phyloP scores from a whole-genome alignment of 345 rosid species.

The Moringa oleifera region DNA sequence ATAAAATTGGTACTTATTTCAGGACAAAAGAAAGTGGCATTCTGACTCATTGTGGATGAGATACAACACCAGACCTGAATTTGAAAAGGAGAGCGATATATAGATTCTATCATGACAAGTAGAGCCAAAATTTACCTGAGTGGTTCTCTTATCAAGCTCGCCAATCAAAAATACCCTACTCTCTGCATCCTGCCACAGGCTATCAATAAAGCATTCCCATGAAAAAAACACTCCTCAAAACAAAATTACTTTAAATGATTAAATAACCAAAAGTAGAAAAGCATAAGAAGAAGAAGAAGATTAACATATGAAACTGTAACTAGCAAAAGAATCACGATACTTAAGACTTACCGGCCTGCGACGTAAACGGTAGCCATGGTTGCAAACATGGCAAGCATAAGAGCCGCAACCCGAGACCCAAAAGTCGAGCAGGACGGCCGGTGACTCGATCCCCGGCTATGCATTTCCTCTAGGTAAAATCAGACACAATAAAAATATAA shows the following conservation, averaged over 20 bases:
- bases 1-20: neutral
- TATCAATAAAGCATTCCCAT: conserved; percentile 13
- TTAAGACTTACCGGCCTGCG: conserved; percentile 10
- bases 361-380: conserved; percentile 28
- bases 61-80: neutral
- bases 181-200: conserved; percentile 55
- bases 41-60: neutral
- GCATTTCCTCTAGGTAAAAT: neutral
- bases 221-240: neutral
- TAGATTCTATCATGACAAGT: neutral
- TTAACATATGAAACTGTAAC: neutral
- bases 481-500: neutral
- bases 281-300: no score
- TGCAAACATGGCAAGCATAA: conserved; percentile 26
- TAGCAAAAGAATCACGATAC: neutral
- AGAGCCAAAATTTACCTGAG: conserved; percentile 23
- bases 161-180: conserved; percentile 27
- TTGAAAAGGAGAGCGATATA: neutral
- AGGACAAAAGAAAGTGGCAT: neutral
- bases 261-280: neutral
- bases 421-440: conserved; percentile 14
- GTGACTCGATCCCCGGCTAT: conserved; percentile 1
- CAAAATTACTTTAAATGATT: no score
- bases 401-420: conserved; percentile 17
- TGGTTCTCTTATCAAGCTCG: conserved; percentile 35